Evolutionary conservation across 179 eudicot species (phyloP).

Genomic region (Beta lomatogona): DNA sequence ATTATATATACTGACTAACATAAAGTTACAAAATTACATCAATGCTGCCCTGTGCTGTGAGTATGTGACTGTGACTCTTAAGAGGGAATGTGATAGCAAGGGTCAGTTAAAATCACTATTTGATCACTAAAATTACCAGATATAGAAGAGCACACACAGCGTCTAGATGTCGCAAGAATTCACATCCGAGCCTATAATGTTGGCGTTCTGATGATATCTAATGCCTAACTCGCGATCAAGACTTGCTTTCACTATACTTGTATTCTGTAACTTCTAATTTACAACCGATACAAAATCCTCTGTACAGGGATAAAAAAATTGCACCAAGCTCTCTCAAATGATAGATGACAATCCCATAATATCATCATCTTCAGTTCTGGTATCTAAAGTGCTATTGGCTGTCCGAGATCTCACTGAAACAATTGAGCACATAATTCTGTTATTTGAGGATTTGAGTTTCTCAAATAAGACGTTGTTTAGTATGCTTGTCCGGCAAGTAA

Average conservation of each 20-base stretch:
- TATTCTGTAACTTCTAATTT: conserved; percentile 1
- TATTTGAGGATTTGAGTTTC: not conserved
- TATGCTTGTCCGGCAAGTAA: no score
- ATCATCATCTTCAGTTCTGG: conserved; percentile 54
- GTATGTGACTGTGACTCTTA: not conserved
- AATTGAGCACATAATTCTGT: not conserved
- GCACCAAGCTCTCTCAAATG: conserved; percentile 36
- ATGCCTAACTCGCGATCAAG: conserved; percentile 14
- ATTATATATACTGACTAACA: not conserved
- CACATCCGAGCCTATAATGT: conserved; percentile 1
- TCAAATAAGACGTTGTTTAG: not conserved
- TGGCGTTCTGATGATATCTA: not conserved
- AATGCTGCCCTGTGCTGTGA: not conserved
- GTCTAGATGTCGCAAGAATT: conserved; percentile 7
- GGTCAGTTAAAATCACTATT: not conserved
- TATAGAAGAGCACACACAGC: conserved; percentile 1
- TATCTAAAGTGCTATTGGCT: conserved; percentile 40
- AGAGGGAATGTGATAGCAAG: not conserved
- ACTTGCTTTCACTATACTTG: conserved; percentile 27
- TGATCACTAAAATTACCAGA: not conserved
- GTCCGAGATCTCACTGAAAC: conserved; percentile 71
- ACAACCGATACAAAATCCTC: conserved; percentile 20
- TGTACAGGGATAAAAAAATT: conserved; percentile 30
- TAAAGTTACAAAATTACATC: conserved; percentile 16
- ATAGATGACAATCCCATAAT: conserved; percentile 83